Evolutionary conservation across 345 rosid species (phyloP), one percentile per base, ranked within the genome.

Genomic region (Salix dunnii): DNA sequence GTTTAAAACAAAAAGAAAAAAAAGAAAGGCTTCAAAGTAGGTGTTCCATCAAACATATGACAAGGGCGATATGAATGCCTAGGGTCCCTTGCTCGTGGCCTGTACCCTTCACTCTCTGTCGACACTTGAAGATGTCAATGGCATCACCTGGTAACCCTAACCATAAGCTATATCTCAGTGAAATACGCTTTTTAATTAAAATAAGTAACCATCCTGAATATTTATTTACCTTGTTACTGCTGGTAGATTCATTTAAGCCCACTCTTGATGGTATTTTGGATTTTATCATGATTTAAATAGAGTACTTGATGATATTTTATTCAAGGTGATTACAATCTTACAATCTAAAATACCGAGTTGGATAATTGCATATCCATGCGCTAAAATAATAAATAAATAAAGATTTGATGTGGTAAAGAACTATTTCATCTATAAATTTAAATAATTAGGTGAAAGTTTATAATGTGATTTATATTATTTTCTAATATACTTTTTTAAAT

Each of bases 401-500:
- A 17, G 62, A 55, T 3, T 55, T 3, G 62, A n/a, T 7, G 27
- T 9, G n/a, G 2, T 2, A 23, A 31, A 5, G 4, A 31, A 31
- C 0, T 0, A 31, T 31, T 0, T 0, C 0, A 4, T 0, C 4
- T 31, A 3, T 3, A 31, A 31, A 5, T 31, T 31, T 31, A 31
- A 31, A 0, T 0, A 3, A 5, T 31, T 31, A 31, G 4, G 4
- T 31, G 33, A 31, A 3, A 5, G 33, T 31, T 31, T 31, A 31
- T 0, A 0, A 31, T 31, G 4, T 31, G 33, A 31, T 31, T 31
- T 31, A 31, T 31, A 31, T 31, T 31, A 31, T 31, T 31, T 28
- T 31, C 33, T 31, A 31, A 0, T 5, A 31, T 3, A 31, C 33
- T 0, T 31, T 4, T 3, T 31, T 4, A 31, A 31, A 4, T 31